These are phyloP conservation scores for Citrullus amarus DNA, from an alignment of 306 rosid genomes.

Conservation along the genomic window DNA sequence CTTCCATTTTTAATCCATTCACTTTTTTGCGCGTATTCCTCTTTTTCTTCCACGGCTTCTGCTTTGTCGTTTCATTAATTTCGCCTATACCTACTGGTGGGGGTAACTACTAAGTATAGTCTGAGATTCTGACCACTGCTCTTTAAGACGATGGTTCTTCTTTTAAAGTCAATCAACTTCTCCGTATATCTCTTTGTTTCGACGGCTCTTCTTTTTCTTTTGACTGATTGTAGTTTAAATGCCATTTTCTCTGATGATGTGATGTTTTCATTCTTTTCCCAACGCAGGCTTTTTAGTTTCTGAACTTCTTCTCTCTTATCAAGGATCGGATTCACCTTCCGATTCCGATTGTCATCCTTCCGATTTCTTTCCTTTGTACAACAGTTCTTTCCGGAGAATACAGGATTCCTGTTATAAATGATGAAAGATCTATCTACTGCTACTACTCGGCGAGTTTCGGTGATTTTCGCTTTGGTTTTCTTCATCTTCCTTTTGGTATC, in stretches of 20 bases:
- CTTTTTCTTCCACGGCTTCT: background rate
- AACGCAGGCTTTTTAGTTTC: constrained; percentile 5
- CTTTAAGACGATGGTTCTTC: background rate
- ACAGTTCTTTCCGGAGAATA: background rate
- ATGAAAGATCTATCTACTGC: background rate
- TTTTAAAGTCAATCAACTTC: constrained; percentile 12
- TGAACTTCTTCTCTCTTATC: background rate
- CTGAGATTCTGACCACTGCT: background rate
- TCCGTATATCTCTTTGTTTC: constrained; percentile 10
- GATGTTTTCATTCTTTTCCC: constrained; percentile 14
- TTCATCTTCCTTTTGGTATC: background rate
- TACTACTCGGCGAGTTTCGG: background rate
- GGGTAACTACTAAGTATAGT: background rate
- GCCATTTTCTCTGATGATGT: background rate
- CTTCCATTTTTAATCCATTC: too few relatives aligned
- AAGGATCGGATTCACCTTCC: background rate
- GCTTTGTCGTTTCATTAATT: background rate
- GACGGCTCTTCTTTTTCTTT: constrained; percentile 30
- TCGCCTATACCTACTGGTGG: background rate
- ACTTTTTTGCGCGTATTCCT: background rate
- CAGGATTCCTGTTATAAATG: background rate
- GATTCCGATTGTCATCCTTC: background rate
- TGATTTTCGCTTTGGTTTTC: background rate
- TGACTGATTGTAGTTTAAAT: constrained; percentile 19
- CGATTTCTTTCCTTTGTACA: background rate